Evolutionary conservation across 2,329 filamentous ascomycete species (phyloP).

Genomic region (Emydomyces testavorans): DNA sequence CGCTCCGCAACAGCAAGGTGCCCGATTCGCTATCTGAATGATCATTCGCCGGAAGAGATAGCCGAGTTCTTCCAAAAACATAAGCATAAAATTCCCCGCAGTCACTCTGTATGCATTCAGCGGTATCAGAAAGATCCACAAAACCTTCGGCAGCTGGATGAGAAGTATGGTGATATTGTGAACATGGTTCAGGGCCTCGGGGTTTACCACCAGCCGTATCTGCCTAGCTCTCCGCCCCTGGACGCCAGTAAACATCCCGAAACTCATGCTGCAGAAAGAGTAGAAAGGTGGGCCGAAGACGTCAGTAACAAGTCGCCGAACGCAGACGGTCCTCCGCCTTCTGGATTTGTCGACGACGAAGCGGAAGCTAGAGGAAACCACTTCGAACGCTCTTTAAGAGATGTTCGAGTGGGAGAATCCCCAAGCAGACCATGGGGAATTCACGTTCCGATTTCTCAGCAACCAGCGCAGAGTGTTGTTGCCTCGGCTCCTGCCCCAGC

Average conservation of each 20-base stretch:
- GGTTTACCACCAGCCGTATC: slow-evolving; percentile 74
- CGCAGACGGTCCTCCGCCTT: slow-evolving; percentile 21
- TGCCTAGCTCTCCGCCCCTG: slow-evolving; percentile 47
- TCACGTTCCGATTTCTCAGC: slow-evolving; percentile 54
- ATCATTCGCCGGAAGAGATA: slow-evolving; percentile 86
- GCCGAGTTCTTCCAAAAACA: slow-evolving; percentile 89
- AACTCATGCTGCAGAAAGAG: slow-evolving; percentile 48
- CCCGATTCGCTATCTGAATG: slow-evolving; percentile 83
- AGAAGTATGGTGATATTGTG: slow-evolving; percentile 83
- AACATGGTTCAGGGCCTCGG: slow-evolving; percentile 91
- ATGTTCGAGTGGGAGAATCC: slow-evolving; percentile 85
- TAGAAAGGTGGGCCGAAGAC: slow-evolving; percentile 75
- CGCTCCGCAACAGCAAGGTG: slow-evolving; percentile 54
- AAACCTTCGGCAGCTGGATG: slow-evolving; percentile 77
- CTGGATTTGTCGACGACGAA: slow-evolving; percentile 22
- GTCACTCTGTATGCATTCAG: slow-evolving; percentile 83
- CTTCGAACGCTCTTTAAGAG: slow-evolving; percentile 76
- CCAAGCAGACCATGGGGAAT: slow-evolving; percentile 92
- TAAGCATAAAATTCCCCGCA: slow-evolving; percentile 87
- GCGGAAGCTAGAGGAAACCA: slow-evolving; percentile 55
- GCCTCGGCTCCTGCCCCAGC: slow-evolving; percentile 13
- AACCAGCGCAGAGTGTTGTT: slow-evolving; percentile 23
- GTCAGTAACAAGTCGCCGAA: slow-evolving; percentile 49
- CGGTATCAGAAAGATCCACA: slow-evolving; percentile 79
- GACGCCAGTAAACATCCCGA: slow-evolving; percentile 29